Evolutionary conservation across 2,329 filamentous ascomycete genomes (phyloP), one percentile per base, ranked within the genome.

Genomic region (Knufia fluminis): DNA sequence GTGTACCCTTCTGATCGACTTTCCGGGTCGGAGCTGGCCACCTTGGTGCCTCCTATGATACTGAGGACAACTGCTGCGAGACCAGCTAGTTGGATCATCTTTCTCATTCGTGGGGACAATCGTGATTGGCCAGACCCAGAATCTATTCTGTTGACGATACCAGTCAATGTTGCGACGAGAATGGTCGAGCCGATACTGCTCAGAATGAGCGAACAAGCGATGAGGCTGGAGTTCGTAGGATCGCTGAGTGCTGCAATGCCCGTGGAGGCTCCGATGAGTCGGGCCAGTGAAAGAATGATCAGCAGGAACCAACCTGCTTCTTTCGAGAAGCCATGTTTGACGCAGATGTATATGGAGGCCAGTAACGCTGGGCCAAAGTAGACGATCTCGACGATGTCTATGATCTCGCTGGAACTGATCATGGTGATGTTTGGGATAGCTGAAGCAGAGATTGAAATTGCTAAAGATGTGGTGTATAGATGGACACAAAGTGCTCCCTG

Each of bases 291-390:
- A 59, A 82, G 75, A 26, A 78, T 57, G 40, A 75, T 57, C 4
- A 80, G 66, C 59, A 74, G 78, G 10, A 75, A 56, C 72, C 76
- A 81, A 36, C 76, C 77, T 0, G 70, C 65, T 49, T 64, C 70
- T 38, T 66, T 66, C 3, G 62, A 57, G 39, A 68, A 61, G 24
- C 68, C 68, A 58, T 70, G 68, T 16, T 61, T 64, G 31, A 50
- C 53, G 52, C 62, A 64, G 33, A 70, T 53, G 48, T 59, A 60
- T 6, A 55, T 24, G 1, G 66, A 57, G 1, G 63, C 38, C 22
- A 64, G 53, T 19, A 66, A 39, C 10, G 63, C 57, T 3, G 68
- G 68, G 16, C 63, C 48, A 52, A 65, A 70, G 55, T 67, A 53
- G 35, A 68, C 57, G 28, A 69, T 52, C 51, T 67, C 59, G 35